phyloP scores from a whole-genome alignment of 495 filamentous ascomycete genomes.

The Rhizodiscina lignyota region DNA sequence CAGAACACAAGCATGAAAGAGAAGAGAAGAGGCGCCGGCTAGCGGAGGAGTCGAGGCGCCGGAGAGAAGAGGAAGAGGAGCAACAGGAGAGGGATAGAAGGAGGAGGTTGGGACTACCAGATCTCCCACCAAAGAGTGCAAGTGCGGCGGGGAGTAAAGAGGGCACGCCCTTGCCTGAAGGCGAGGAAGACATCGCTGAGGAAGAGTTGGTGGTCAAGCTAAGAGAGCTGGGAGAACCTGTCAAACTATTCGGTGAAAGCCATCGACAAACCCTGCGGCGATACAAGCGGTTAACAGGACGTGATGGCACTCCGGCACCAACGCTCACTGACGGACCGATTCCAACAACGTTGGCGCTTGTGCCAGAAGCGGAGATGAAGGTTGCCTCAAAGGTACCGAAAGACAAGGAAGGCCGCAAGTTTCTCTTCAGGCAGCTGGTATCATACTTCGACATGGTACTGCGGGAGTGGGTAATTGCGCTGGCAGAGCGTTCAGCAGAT shows the following conservation, averaged over 20 bases:
- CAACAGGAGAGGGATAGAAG: conserved; percentile 35
- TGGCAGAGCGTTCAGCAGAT: conserved; percentile 44
- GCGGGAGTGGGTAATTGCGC: conserved; percentile 66
- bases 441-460: conserved; percentile 91
- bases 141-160: conserved; percentile 24
- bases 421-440: conserved; percentile 72
- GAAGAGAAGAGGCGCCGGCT: conserved; percentile 67
- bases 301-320: conserved; percentile 23
- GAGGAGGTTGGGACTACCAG: conserved; percentile 50
- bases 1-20: conserved; percentile 42
- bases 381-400: conserved; percentile 41
- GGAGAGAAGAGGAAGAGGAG: conserved; percentile 55
- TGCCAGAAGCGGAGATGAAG: conserved; percentile 78
- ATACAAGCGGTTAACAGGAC: conserved; percentile 42
- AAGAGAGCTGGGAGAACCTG: conserved; percentile 56
- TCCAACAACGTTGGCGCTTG: conserved; percentile 53
- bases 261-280: conserved; percentile 50
- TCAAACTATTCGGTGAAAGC: conserved; percentile 67
- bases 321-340: conserved; percentile 33
- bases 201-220: conserved; percentile 51
- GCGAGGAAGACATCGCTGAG: conserved; percentile 53
- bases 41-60: conserved; percentile 57
- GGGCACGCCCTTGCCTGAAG: conserved; percentile 23
- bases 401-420: conserved; percentile 32
- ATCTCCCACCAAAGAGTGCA: conserved; percentile 35